A percentile compares a stretch with the other conserved stretches of the same genome.
These are phyloP conservation scores for Aspergillus udagawae DNA, from an alignment of 2,329 filamentous ascomycete genomes.

Conservation along the genomic window DNA sequence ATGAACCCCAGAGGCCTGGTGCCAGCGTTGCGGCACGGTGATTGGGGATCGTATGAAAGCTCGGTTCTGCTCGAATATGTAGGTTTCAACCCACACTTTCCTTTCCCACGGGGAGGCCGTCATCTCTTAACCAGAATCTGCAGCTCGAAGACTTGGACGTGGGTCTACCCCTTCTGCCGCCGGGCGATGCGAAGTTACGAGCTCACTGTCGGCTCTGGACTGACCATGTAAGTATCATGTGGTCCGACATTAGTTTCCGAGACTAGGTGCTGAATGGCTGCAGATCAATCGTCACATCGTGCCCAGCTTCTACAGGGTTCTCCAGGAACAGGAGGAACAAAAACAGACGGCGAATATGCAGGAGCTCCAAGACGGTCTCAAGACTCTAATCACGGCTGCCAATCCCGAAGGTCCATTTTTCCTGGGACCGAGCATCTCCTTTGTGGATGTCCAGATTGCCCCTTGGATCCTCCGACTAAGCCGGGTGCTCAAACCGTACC, in stretches of 20 bases:
- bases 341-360: constrained; percentile 58
- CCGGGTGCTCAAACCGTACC: constrained; percentile 61
- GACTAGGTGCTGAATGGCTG: constrained; percentile 13
- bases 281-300: constrained; percentile 74
- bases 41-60: constrained; percentile 80
- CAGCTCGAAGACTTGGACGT: constrained; percentile 69
- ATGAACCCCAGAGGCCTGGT: constrained; percentile 73
- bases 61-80: constrained; percentile 82
- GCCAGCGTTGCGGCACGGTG: constrained; percentile 70
- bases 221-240: constrained; percentile 60
- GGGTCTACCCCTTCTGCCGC: constrained; percentile 60
- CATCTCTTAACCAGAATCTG: not conserved
- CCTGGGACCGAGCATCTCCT: constrained; percentile 52
- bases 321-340: constrained; percentile 60
- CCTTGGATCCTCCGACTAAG: constrained; percentile 69
- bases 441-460: constrained; percentile 72
- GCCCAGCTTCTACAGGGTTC: constrained; percentile 69
- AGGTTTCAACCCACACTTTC: constrained; percentile 24
- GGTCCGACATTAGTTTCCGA: not conserved
- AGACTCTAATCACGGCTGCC: constrained; percentile 56
- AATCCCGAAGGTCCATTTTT: constrained; percentile 66
- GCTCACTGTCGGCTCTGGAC: constrained; percentile 77
- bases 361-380: constrained; percentile 63
- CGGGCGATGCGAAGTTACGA: constrained; percentile 59
- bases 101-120: not conserved